Evolutionary conservation across 306 rosid species (phyloP).

Genomic region (Abrus precatorius): DNA sequence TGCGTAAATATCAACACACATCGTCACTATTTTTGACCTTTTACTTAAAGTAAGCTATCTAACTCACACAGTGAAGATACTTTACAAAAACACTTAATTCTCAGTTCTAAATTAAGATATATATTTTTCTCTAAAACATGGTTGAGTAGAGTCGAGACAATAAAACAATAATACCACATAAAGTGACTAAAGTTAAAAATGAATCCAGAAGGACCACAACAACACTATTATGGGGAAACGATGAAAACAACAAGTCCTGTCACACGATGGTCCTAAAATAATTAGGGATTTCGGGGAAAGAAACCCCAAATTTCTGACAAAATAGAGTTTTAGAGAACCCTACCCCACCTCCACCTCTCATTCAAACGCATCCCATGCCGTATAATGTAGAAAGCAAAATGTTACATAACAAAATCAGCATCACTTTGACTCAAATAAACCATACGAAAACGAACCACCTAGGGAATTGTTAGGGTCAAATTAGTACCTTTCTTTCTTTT

Average conservation of each 20-base stretch:
- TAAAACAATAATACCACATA: slow-evolving; percentile 2
- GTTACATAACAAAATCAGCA: not conserved
- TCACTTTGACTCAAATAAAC: not conserved
- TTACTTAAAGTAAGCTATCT: not conserved
- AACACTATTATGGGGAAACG: not conserved
- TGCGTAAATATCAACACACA: slow-evolving; percentile 52
- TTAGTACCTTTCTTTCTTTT: not conserved
- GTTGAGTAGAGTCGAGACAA: slow-evolving; percentile 14
- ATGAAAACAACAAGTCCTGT: not conserved
- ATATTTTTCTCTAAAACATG: not conserved
- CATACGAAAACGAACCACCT: not conserved
- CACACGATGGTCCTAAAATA: not conserved
- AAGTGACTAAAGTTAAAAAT: slow-evolving; percentile 10
- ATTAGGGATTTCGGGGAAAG: not conserved
- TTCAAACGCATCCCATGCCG: slow-evolving; percentile 17
- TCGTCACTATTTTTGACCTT: slow-evolving; percentile 34
- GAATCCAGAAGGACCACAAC: not conserved
- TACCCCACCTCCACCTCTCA: slow-evolving; percentile 23
- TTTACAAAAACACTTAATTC: no score
- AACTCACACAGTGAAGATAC: not conserved
- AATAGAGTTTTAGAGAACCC: not conserved
- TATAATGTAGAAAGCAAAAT: not conserved
- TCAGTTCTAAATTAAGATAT: no score
- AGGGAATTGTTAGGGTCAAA: slow-evolving; percentile 20
- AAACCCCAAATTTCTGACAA: slow-evolving; percentile 4